These are phyloP conservation scores for Spinacia oleracea DNA, from an alignment of 179 eudicot species.

Conservation along the genomic window DNA sequence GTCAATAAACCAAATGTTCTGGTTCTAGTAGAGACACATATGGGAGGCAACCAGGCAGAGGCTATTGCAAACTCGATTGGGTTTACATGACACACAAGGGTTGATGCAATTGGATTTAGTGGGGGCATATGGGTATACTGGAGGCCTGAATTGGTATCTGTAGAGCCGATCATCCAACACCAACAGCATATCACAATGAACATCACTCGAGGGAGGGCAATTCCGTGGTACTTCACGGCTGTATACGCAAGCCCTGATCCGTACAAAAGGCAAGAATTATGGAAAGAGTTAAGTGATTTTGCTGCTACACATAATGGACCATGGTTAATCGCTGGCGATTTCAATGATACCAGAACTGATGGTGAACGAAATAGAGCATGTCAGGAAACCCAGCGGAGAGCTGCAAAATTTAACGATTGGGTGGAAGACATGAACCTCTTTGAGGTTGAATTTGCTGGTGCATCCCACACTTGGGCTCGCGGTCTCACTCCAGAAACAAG, in stretches of 20 bases:
- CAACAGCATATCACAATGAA: background rate
- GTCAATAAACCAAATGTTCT: too few species aligned
- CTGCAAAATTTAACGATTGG: too few species aligned
- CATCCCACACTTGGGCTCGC: too few species aligned
- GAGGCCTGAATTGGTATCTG: background rate
- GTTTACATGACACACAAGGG: background rate
- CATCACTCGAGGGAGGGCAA: background rate
- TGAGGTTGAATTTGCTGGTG: too few species aligned
- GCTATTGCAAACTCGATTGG: too few species aligned
- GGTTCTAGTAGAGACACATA: too few species aligned
- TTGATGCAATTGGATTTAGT: background rate
- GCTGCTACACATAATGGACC: background rate
- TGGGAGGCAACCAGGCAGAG: too few species aligned
- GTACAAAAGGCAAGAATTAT: background rate
- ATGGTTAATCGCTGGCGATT: background rate
- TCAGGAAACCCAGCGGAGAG: too few species aligned
- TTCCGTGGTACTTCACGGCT: background rate
- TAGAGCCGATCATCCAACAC: background rate
- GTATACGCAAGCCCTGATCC: background rate
- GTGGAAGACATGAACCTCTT: too few species aligned
- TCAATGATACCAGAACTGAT: background rate
- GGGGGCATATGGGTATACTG: background rate
- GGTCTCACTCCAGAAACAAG: too few species aligned
- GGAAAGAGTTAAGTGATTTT: background rate
- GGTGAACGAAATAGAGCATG: too few species aligned